phyloP scores from a whole-genome alignment of 352 stramenopile genomes.

The Phytophthora syringae region DNA sequence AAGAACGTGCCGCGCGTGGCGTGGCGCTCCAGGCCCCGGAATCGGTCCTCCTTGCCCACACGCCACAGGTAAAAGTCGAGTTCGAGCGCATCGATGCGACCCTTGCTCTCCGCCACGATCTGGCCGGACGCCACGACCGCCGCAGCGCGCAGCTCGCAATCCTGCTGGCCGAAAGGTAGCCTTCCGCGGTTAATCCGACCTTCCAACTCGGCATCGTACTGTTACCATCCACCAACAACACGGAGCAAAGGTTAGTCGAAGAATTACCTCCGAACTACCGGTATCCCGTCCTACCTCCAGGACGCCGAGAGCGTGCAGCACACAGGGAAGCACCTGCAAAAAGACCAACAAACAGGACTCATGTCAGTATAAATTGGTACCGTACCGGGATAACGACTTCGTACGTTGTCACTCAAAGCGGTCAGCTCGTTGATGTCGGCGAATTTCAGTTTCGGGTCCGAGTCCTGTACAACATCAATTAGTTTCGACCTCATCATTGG shows the following conservation, averaged over 20 bases:
- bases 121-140: slow-evolving; percentile 71
- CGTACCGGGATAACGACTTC: background rate
- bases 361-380: slow-evolving; percentile 2
- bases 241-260: slow-evolving; percentile 6
- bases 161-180: slow-evolving; percentile 46
- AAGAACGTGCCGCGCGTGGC: slow-evolving; percentile 75
- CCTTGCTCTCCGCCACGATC: slow-evolving; percentile 65
- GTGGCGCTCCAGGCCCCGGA: slow-evolving; percentile 73
- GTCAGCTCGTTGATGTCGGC: slow-evolving; percentile 70
- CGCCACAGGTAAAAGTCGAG: slow-evolving; percentile 81
- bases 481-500: background rate
- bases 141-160: slow-evolving; percentile 74
- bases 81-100: slow-evolving; percentile 48
- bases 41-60: slow-evolving; percentile 75
- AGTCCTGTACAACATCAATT: slow-evolving; percentile 38
- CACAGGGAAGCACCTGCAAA: slow-evolving; percentile 70
- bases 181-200: slow-evolving; percentile 53
- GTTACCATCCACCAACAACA: slow-evolving; percentile 4
- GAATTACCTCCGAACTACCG: background rate
- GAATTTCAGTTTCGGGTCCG: slow-evolving; percentile 58
- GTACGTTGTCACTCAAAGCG: slow-evolving; percentile 73
- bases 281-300: slow-evolving; percentile 50
- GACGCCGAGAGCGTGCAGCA: slow-evolving; percentile 72
- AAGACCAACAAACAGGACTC: background rate
- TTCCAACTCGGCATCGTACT: slow-evolving; percentile 69